Conservation (phyloP, 2,329 filamentous ascomycete genomes). For the Penicillium frequentans region DNA sequence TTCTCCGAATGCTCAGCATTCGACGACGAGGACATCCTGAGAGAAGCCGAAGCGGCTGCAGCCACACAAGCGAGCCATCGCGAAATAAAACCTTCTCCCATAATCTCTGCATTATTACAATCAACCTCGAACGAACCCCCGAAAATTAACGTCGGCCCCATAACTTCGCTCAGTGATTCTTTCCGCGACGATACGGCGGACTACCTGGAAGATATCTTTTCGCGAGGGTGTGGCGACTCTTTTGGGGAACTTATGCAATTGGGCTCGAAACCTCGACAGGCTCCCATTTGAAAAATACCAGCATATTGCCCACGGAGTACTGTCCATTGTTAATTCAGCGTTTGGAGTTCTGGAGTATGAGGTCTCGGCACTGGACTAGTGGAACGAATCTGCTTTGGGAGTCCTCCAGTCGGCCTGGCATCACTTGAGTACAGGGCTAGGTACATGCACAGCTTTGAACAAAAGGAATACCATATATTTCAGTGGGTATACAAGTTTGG, state of each 20-base stretch:
- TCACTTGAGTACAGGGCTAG: not conserved
- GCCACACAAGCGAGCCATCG: not conserved
- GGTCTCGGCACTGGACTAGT: not conserved
- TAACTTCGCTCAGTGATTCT: slow-evolving; percentile 23
- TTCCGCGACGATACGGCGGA: slow-evolving; percentile 38
- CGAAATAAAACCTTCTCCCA: not conserved
- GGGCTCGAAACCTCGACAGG: not conserved
- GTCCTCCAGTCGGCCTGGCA: not conserved
- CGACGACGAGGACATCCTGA: slow-evolving; percentile 30
- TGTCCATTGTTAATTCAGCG: not conserved
- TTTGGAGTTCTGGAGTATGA: not conserved
- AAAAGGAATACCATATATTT: too few species aligned
- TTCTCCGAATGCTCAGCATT: slow-evolving; percentile 37
- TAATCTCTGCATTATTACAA: not conserved
- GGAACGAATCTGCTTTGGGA: not conserved
- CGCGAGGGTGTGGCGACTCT: slow-evolving; percentile 16
- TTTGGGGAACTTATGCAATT: slow-evolving; percentile 17
- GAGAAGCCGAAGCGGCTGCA: slow-evolving; percentile 20
- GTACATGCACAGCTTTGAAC: not conserved
- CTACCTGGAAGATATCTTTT: slow-evolving; percentile 23
- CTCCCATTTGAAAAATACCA: not conserved
- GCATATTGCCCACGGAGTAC: not conserved
- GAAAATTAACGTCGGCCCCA: not conserved
- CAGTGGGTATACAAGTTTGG: too few species aligned
- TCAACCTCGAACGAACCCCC: not conserved